Conservation (phyloP, 2,329 filamentous ascomycete species). For the Tolypocladium album region DNA sequence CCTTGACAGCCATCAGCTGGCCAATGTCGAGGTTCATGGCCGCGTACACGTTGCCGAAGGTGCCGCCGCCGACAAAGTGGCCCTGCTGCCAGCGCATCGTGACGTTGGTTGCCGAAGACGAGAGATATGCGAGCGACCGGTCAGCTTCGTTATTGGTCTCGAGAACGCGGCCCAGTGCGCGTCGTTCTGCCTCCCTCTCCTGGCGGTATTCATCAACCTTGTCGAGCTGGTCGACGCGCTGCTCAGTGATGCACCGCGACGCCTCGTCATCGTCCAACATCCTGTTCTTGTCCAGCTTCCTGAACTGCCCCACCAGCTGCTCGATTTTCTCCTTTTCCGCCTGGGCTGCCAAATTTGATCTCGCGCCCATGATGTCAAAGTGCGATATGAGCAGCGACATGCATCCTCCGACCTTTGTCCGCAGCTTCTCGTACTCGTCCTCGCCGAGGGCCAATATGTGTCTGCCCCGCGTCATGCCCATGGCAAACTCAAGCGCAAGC, state of each 20-base stretch:
- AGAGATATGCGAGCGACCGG: constrained; percentile 85
- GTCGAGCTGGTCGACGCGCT: constrained; percentile 62
- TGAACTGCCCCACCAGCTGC: constrained; percentile 63
- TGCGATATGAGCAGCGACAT: constrained; percentile 97
- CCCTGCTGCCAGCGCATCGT: constrained; percentile 97
- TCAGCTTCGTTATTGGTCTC: constrained; percentile 95
- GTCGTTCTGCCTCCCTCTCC: constrained; percentile 72
- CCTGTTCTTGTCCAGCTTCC: constrained; percentile 66
- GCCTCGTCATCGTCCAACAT: constrained; percentile 78
- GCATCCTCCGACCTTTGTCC: constrained; percentile 86
- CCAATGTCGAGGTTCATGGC: constrained; percentile 96
- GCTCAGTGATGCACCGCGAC: constrained; percentile 58
- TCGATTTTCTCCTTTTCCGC: constrained; percentile 86
- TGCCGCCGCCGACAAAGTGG: constrained; percentile 94
- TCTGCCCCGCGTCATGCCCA: constrained; percentile 90
- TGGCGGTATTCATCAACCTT: constrained; percentile 70
- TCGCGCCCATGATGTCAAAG: constrained; percentile 97
- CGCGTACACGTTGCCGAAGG: constrained; percentile 94
- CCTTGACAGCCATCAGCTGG: constrained; percentile 96
- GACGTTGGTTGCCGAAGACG: constrained; percentile 88
- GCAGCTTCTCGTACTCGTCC: constrained; percentile 71
- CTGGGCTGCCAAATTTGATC: constrained; percentile 85
- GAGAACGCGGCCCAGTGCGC: constrained; percentile 79
- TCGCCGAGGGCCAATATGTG: constrained; percentile 89
- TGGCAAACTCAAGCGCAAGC: constrained; percentile 86